Base-by-base conservation (phyloP, 164 flowering plant species). In the Vitis rotundifolia region DNA sequence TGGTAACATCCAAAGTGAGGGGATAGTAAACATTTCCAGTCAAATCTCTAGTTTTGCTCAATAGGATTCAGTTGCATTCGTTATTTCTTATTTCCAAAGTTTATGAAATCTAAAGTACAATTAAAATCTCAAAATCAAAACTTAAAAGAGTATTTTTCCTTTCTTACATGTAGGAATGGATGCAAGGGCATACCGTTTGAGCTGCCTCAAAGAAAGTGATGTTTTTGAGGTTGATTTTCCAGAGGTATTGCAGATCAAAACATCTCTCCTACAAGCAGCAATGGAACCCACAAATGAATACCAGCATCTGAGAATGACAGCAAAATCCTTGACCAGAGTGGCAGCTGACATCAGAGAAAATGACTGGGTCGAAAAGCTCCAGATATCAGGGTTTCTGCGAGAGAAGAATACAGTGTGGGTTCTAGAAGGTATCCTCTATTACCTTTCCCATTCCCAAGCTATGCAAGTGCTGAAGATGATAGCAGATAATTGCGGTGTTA, bases 161-260 rank as follows among this genome's bases (percentile, higher is more conserved):
- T 29, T 50, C 26, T 49, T 12, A 53, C 56, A 53, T 78, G 64
- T 73, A 92, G 98, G 98, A 60, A 92, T 92, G 98, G 98, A 92
- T 78, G 77, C 93, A 57, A 87, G 98, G 74, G 88, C 96, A 6
- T 91, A 89, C 83, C 88, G 98, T 5, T 63, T 92, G 61, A 77
- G 74, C 73, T 91, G 89, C 91, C 80, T 92, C 77, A 85, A 82
- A 71, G 89, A 86, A 50, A 84, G 89, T 76, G 73, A 76, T 47
- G 83, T 92, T 31, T 89, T 88, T 65, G 98, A 92, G 78, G 88
- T 92, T 49, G 98, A 92, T 73, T 87, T 89, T 67, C 85, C 87
- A 0, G 86, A 86, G 61, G 91, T 92, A 74, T 63, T 92, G 80
- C 85, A 88, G 63, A 84, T 81, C 74, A 93, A 91, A 81, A 69